A percentile compares a stretch with the other conserved stretches of the same genome.
Conservation (phyloP, 257 asterid genomes). For the Asclepias syriaca region DNA sequence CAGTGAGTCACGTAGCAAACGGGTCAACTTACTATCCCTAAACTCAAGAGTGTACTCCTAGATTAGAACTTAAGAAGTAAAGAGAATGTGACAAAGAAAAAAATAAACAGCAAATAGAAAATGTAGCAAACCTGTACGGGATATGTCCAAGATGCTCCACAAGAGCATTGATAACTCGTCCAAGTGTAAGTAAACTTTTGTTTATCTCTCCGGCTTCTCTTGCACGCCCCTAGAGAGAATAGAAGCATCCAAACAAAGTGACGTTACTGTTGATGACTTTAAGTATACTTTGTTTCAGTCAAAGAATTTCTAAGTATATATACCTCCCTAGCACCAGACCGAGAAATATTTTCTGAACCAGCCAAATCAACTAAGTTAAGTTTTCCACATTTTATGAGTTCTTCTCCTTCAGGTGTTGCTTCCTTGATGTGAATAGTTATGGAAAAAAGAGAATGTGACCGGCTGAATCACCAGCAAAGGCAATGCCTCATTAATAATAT, state of each 20-base stretch:
- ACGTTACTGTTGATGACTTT: not conserved
- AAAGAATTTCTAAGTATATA: not conserved
- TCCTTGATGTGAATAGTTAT: slow-evolving; percentile 90
- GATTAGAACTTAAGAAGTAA: slow-evolving; percentile 6
- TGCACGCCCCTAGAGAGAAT: slow-evolving; percentile 61
- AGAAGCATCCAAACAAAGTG: not conserved
- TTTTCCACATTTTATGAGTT: slow-evolving; percentile 84
- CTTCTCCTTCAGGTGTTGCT: slow-evolving; percentile 92
- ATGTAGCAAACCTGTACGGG: slow-evolving; percentile 59
- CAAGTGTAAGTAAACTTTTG: slow-evolving; percentile 86
- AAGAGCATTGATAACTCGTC: slow-evolving; percentile 82
- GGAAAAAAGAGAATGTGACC: slow-evolving; percentile 90
- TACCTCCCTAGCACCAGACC: slow-evolving; percentile 97
- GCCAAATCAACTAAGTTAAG: slow-evolving; percentile 86
- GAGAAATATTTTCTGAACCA: slow-evolving; percentile 87
- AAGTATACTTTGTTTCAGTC: not conserved
- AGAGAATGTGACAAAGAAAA: slow-evolving; percentile 5
- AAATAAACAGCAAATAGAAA: slow-evolving; percentile 4
- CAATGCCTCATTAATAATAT: not conserved
- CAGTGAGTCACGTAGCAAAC: slow-evolving; percentile 81
- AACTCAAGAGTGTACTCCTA: slow-evolving; percentile 2
- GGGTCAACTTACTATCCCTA: slow-evolving; percentile 90
- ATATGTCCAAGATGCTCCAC: slow-evolving; percentile 89
- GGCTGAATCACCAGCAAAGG: slow-evolving; percentile 46
- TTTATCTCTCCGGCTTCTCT: slow-evolving; percentile 94